Base-by-base conservation (phyloP, 768 basidiomycete genomes). In the Auriscalpium microsporum region DNA sequence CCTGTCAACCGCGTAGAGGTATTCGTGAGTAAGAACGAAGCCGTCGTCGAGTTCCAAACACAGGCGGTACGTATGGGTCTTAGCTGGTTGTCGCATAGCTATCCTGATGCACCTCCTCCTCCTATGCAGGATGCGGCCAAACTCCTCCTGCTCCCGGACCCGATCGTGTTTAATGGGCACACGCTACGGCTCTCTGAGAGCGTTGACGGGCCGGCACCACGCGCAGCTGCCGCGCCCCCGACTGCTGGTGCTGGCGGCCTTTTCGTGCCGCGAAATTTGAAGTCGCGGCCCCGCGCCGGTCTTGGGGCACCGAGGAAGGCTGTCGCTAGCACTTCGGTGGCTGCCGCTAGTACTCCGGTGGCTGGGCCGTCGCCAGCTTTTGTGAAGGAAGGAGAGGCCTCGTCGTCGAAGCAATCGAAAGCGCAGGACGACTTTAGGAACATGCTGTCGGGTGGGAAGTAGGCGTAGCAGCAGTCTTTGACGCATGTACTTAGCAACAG, bases 341-440 rank as follows among this genome's bases (percentile, higher is more conserved):
- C 56, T 36, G 61, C 63, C 53, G 42, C 64, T 19, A 37, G 63
- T 23, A 56, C 66, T 19, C 46, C 65, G 10, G 55, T 61, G 35
- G 53, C 68, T 8, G 56, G 21, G 21, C 21, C 63, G 2, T 54
- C 63, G 10, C 55, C 60, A n/a, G 62, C 61, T 50, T 53, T 57
- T 9, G 48, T 46, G 13, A 23, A 55, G 46, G 17, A 28, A 40
- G 58, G 57, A 35, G 48, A 52, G 40, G 60, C 58, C 59, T 52
- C 63, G 64, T 42, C 67, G 69, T 42, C 67, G 69, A 52, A 75
- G 72, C 33, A 84, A 4, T 28, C 28, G 28, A 28, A 79, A 66
- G 80, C 81, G 2, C 92, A 94, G 66, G 85, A 92, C 61, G 90
- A 90, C 62, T 95, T 95, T 68, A 75, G 93, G 55, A 90, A 84